These are phyloP conservation scores for Inga leiocalycina DNA, from an alignment of 306 rosid species.

Conservation along the genomic window DNA sequence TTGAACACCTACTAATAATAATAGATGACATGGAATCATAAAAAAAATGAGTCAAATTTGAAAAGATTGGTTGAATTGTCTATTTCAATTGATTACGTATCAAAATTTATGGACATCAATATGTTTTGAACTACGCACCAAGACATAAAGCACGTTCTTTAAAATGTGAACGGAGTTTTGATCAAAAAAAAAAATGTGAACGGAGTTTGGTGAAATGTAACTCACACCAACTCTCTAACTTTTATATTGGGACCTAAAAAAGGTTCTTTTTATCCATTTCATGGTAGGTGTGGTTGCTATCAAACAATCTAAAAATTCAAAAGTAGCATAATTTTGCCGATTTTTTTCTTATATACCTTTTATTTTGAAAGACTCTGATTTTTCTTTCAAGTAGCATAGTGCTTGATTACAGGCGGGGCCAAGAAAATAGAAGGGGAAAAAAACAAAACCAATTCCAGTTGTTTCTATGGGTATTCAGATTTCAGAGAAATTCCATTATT, in stretches of 20 bases:
- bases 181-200: too few relatives aligned
- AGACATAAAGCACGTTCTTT: neutral
- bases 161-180: neutral
- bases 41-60: neutral
- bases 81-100: neutral
- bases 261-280: conserved; percentile 1
- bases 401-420: neutral
- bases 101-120: neutral
- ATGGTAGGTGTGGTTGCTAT: neutral
- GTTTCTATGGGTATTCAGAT: neutral
- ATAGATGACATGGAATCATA: neutral
- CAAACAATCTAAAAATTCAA: neutral
- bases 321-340: conserved; percentile 15
- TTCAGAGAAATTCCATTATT: neutral
- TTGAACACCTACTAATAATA: neutral
- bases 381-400: neutral
- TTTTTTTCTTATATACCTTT: conserved; percentile 21
- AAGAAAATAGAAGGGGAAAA: neutral
- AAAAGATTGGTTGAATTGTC: neutral
- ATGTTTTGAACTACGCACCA: neutral
- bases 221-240: neutral
- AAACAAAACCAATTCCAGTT: neutral
- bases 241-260: conserved; percentile 28
- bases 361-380: neutral
- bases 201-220: neutral